A percentile compares a stretch with the other conserved stretches of the same genome.
These are phyloP conservation scores for Ceratocystis albifundus DNA, from an alignment of 2,329 filamentous ascomycete species.

Conservation along the genomic window DNA sequence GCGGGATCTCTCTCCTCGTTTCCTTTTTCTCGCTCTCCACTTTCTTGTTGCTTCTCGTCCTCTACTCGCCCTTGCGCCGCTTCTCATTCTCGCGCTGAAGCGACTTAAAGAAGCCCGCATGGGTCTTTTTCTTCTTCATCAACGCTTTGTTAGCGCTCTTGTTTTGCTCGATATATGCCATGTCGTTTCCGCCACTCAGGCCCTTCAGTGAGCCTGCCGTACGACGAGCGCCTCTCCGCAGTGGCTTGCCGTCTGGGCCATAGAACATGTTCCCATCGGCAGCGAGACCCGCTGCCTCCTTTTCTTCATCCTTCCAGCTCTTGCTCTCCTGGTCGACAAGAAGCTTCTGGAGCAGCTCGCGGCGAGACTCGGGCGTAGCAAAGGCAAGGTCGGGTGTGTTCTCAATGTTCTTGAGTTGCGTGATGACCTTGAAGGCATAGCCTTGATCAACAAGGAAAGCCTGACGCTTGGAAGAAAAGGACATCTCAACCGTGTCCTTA, in stretches of 20 bases:
- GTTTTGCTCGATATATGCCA: slow-evolving; percentile 89
- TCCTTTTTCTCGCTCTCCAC: not conserved
- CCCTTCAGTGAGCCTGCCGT: slow-evolving; percentile 79
- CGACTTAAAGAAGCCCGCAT: slow-evolving; percentile 34
- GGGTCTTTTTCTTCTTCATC: slow-evolving; percentile 34
- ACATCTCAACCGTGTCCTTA: slow-evolving; percentile 97
- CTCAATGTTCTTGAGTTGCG: slow-evolving; percentile 83
- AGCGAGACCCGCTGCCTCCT: slow-evolving; percentile 18
- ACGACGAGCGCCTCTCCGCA: slow-evolving; percentile 39
- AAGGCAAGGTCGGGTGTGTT: slow-evolving; percentile 71
- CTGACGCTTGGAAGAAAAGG: slow-evolving; percentile 89
- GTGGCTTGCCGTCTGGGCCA: slow-evolving; percentile 24
- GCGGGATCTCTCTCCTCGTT: not conserved
- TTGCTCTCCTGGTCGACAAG: slow-evolving; percentile 65
- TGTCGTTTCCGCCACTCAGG: slow-evolving; percentile 82
- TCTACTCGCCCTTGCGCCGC: slow-evolving; percentile 21
- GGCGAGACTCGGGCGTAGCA: slow-evolving; percentile 63
- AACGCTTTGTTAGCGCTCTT: slow-evolving; percentile 48
- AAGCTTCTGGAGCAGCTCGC: slow-evolving; percentile 79
- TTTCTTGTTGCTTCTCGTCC: not conserved
- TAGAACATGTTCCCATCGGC: slow-evolving; percentile 25
- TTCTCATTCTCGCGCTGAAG: slow-evolving; percentile 33
- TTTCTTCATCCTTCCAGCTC: slow-evolving; percentile 24
- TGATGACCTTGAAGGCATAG: slow-evolving; percentile 98
- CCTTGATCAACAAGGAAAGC: slow-evolving; percentile 96